Evolutionary conservation across 345 rosid genomes (phyloP).

Genomic region (Isatis tinctoria): DNA sequence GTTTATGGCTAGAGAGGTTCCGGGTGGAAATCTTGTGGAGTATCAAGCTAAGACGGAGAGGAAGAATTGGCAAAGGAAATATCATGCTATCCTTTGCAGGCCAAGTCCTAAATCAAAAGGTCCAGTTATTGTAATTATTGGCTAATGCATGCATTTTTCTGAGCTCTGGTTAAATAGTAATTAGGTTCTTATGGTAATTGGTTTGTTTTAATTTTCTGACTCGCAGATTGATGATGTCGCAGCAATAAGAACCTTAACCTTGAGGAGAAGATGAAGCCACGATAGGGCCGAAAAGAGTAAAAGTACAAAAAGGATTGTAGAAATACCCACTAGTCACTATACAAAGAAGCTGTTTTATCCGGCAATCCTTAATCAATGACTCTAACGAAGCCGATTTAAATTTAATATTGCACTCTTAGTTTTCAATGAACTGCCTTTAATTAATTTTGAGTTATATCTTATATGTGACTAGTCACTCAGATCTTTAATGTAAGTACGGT

Average conservation of each 20-base stretch:
- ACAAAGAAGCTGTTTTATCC: too few species aligned
- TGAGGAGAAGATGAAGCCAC: too few species aligned
- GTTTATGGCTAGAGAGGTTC: slow-evolving; percentile 20
- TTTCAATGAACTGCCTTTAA: neutral
- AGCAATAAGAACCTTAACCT: too few species aligned
- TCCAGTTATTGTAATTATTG: neutral
- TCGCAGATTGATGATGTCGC: neutral
- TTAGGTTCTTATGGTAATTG: neutral
- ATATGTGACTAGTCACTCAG: neutral
- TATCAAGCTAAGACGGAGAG: slow-evolving; percentile 21
- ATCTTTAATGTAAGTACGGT: neutral
- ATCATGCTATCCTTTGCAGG: slow-evolving; percentile 7
- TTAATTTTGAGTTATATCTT: neutral
- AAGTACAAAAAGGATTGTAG: too few species aligned
- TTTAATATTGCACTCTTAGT: neutral
- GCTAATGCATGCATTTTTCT: neutral
- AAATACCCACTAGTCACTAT: too few species aligned
- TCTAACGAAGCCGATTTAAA: too few species aligned
- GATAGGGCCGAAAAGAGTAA: too few species aligned
- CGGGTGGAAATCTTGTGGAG: slow-evolving; percentile 1
- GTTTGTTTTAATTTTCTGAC: neutral
- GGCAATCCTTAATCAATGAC: too few species aligned
- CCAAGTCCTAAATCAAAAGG: slow-evolving; percentile 13
- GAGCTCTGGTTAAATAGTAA: neutral
- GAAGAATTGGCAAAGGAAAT: neutral